phyloP scores from a whole-genome alignment of 208 protist genomes.

The Lotmaria passim region DNA sequence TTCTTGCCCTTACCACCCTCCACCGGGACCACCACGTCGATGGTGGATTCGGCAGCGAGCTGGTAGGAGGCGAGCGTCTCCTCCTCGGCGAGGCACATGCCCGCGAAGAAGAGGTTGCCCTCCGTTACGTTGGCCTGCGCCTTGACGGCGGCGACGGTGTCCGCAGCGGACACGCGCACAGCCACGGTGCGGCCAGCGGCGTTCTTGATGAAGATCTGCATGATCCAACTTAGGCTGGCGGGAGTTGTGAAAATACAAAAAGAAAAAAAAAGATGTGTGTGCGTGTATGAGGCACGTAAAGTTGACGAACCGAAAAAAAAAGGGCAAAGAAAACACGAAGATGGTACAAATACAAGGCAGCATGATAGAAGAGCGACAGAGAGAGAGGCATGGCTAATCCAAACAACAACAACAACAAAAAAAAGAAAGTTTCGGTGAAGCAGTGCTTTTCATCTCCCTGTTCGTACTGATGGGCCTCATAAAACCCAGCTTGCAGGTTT shows the following conservation, averaged over 20 bases:
- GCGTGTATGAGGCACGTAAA: background rate
- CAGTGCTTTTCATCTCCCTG: no score
- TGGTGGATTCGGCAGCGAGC: conserved; percentile 83
- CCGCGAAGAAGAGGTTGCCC: conserved; percentile 90
- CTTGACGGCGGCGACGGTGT: conserved; percentile 87
- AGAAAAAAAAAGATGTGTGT: background rate
- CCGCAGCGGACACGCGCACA: conserved; percentile 80
- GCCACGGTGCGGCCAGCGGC: conserved; percentile 87
- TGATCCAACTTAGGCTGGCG: conserved; percentile 36
- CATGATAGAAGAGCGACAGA: no score
- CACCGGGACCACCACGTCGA: conserved; percentile 89
- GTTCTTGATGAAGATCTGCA: conserved; percentile 95
- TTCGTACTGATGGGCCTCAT: no score
- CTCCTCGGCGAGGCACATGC: conserved; percentile 83
- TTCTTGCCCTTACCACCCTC: conserved; percentile 97
- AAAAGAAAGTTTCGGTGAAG: no score
- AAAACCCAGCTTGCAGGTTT: no score
- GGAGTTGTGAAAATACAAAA: background rate
- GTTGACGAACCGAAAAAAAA: background rate
- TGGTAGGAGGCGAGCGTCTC: conserved; percentile 68
- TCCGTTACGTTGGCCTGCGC: conserved; percentile 68
- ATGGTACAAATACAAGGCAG: background rate
- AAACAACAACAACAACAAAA: no score
- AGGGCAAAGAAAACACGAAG: background rate
- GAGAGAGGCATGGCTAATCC: no score